These are phyloP conservation scores for Mycena chlorophos DNA, from an alignment of 768 basidiomycete genomes.

Conservation along the genomic window DNA sequence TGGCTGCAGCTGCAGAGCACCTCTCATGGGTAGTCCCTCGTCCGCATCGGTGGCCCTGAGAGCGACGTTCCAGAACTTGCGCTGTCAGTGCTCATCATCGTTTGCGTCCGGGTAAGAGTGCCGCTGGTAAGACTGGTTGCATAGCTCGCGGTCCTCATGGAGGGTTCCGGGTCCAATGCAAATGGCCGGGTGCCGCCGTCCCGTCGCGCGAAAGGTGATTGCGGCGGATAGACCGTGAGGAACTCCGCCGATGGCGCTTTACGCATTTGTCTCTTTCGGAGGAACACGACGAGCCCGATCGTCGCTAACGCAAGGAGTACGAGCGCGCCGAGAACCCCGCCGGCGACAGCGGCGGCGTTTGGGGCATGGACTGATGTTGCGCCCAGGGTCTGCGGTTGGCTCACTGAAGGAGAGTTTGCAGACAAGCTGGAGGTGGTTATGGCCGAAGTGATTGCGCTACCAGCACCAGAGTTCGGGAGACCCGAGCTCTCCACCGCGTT, in stretches of 20 bases:
- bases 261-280: conserved; percentile 38
- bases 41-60: too few relatives aligned
- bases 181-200: not conserved
- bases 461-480: not conserved
- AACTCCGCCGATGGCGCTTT: conserved; percentile 66
- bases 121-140: too few relatives aligned
- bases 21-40: too few relatives aligned
- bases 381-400: conserved; percentile 4
- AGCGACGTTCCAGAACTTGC: too few relatives aligned
- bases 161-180: not conserved
- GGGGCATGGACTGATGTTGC: conserved; percentile 16
- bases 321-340: conserved; percentile 52
- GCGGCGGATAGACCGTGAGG: conserved; percentile 30
- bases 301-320: conserved; percentile 37
- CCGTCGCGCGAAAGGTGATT: conserved; percentile 7
- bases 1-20: too few relatives aligned
- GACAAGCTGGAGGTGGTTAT: not conserved
- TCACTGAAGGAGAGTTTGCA: not conserved
- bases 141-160: too few relatives aligned
- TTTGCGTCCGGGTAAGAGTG: too few relatives aligned
- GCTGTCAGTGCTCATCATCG: too few relatives aligned
- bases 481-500: too few relatives aligned
- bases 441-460: not conserved
- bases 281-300: conserved; percentile 38
- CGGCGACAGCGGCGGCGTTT: conserved; percentile 52